These are phyloP conservation scores for Rubia peregrina DNA, from an alignment of 305 asterid species.

Conservation along the genomic window DNA sequence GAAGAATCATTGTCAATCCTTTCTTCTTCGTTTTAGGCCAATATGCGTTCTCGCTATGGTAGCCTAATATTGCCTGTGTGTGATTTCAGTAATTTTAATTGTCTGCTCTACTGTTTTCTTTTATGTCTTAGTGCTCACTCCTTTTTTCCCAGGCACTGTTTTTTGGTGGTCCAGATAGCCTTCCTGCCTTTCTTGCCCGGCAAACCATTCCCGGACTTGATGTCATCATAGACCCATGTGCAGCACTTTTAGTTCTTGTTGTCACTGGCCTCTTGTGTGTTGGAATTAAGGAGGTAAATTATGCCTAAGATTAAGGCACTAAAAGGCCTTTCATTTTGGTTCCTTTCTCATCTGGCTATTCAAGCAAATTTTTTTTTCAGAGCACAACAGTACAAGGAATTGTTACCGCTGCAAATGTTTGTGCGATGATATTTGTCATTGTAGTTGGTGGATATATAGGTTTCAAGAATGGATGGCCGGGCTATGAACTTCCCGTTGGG, in stretches of 20 bases:
- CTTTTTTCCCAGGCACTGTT: constrained; percentile 58
- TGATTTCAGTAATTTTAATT: background rate
- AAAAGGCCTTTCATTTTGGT: background rate
- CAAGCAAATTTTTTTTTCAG: constrained; percentile 26
- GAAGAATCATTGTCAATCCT: background rate
- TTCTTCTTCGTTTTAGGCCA: background rate
- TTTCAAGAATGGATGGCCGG: constrained; percentile 92
- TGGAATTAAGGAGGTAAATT: constrained; percentile 84
- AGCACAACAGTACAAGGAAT: constrained; percentile 84
- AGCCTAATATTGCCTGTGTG: background rate
- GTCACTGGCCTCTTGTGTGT: constrained; percentile 75
- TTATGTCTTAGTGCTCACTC: background rate
- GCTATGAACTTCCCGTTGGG: constrained; percentile 77
- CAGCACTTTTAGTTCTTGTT: constrained; percentile 61
- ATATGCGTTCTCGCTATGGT: background rate
- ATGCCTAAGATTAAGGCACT: background rate
- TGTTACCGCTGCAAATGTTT: constrained; percentile 66
- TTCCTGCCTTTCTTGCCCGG: constrained; percentile 70
- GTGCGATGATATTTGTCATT: constrained; percentile 85
- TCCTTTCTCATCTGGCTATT: background rate
- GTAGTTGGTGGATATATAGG: constrained; percentile 94
- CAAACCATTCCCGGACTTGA: constrained; percentile 59
- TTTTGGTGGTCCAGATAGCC: constrained; percentile 76
- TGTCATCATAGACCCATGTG: constrained; percentile 79
- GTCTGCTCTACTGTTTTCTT: background rate